Conservation (phyloP, 768 basidiomycete genomes). For the Mycena vitilis region DNA sequence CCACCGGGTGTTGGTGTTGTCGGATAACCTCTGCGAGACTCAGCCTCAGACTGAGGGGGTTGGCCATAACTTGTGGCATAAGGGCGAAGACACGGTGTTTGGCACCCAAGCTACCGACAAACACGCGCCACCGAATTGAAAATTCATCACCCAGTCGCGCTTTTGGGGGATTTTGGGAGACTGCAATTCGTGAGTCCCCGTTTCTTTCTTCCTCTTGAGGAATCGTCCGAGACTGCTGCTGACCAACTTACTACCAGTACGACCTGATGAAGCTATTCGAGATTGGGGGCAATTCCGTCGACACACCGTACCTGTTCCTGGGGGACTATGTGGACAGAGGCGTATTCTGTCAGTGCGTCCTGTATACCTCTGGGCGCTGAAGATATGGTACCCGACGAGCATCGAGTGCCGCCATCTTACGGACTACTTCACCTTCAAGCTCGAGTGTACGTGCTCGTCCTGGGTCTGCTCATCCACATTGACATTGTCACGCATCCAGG, state of each 20-base stretch:
- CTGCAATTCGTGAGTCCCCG: too few relatives aligned
- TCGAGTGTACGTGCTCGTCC: constrained; percentile 79
- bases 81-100: too few relatives aligned
- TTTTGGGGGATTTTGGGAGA: too few relatives aligned
- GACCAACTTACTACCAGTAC: constrained; percentile 62
- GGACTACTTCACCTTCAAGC: constrained; percentile 98
- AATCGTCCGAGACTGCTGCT: constrained; percentile 2
- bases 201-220: too few relatives aligned
- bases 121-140: too few relatives aligned
- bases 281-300: constrained; percentile 93
- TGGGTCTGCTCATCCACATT: constrained; percentile 3
- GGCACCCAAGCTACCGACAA: too few relatives aligned
- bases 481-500: constrained; percentile 56
- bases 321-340: constrained; percentile 95
- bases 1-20: too few relatives aligned
- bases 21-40: too few relatives aligned
- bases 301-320: constrained; percentile 91
- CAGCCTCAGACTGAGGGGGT: too few relatives aligned
- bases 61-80: too few relatives aligned
- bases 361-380: constrained; percentile 98
- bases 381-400: constrained; percentile 99
- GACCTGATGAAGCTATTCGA: constrained; percentile 97
- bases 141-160: too few relatives aligned
- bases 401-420: constrained; percentile 96
- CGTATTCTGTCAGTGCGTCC: constrained; percentile 77